Evolutionary conservation across 2,329 filamentous ascomycete species (phyloP).

Genomic region (Claviceps sp.): DNA sequence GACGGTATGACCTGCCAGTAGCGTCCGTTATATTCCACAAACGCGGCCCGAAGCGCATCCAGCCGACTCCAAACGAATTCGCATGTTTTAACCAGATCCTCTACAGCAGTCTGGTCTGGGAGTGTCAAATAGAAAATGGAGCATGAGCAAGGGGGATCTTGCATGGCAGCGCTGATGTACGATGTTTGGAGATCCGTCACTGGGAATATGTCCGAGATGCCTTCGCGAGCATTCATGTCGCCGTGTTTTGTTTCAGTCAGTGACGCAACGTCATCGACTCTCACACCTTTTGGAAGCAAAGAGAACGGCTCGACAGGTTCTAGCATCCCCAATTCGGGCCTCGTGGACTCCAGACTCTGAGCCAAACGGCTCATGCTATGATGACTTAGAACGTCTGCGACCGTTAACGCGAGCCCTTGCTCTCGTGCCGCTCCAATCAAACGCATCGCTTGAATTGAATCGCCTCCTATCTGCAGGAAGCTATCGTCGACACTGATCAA

Average conservation of each 20-base stretch:
- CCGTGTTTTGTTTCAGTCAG: neutral
- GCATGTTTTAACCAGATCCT: neutral
- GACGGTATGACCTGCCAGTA: neutral
- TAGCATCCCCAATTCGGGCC: neutral
- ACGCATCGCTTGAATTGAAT: neutral
- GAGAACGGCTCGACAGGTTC: neutral
- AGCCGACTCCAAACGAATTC: neutral
- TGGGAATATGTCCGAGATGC: neutral
- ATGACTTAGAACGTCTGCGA: conserved; percentile 9
- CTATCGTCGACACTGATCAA: neutral
- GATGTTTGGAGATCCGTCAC: neutral
- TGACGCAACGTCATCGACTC: neutral
- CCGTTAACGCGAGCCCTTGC: neutral
- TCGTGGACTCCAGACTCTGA: neutral
- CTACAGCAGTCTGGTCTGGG: neutral
- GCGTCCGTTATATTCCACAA: neutral
- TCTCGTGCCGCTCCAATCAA: neutral
- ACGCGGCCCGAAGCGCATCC: neutral
- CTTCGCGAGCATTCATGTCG: too few species aligned
- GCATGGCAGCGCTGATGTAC: neutral
- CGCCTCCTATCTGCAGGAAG: neutral
- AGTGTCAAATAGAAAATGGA: neutral
- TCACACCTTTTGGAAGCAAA: neutral
- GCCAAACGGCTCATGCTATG: neutral
- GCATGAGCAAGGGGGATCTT: neutral